phyloP scores from a whole-genome alignment of 2,329 filamentous ascomycete genomes.

The Fusarium mangiferae region DNA sequence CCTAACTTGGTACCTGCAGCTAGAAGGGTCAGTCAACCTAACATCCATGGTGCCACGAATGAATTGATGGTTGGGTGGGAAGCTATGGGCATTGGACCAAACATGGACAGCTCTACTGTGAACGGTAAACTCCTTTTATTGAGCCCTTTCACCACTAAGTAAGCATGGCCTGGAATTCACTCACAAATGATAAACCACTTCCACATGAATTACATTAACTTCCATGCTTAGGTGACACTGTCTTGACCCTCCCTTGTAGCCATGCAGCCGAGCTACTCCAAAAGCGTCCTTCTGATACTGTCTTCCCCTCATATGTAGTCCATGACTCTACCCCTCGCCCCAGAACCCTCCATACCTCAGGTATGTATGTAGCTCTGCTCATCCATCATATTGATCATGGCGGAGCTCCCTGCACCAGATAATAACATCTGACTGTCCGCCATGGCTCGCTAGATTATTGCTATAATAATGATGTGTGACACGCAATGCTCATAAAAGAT shows the following conservation, averaged over 20 bases:
- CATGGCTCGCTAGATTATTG: neutral
- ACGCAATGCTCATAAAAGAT: conserved; percentile 4
- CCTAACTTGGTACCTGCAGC: conserved; percentile 39
- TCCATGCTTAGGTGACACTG: conserved; percentile 9
- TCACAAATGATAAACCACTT: conserved; percentile 24
- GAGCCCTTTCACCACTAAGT: neutral
- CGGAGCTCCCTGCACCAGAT: neutral
- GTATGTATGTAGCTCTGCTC: neutral
- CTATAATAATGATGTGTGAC: neutral
- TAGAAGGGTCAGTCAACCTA: conserved; percentile 20
- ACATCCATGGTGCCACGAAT: conserved; percentile 26
- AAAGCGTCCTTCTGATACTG: conserved; percentile 18
- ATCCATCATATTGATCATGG: neutral
- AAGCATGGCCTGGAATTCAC: conserved; percentile 13
- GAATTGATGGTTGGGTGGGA: conserved; percentile 10
- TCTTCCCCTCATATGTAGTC: conserved; percentile 2
- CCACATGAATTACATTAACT: neutral
- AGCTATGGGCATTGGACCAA: conserved; percentile 11
- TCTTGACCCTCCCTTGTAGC: conserved; percentile 19
- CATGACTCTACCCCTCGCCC: conserved; percentile 12
- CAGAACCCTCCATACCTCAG: neutral
- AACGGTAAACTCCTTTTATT: neutral
- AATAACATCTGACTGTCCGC: neutral
- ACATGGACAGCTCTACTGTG: conserved; percentile 1
- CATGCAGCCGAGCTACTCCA: conserved; percentile 19